phyloP scores from a whole-genome alignment of 78 protist species.

The Salpingoeca rosetta region DNA sequence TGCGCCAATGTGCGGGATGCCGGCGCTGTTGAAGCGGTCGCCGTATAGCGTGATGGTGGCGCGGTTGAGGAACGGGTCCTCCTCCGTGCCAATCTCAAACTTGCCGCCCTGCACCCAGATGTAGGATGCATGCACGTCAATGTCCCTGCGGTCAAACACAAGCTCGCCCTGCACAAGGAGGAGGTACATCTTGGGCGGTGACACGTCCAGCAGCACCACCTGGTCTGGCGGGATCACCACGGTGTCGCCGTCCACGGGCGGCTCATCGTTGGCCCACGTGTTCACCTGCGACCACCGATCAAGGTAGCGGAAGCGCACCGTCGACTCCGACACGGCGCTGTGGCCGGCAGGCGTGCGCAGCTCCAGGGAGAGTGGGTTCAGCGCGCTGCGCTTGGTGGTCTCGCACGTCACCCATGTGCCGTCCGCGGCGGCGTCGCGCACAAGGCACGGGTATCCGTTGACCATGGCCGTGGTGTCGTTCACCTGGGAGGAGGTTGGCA shows the following conservation, averaged over 20 bases:
- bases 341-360: neutral
- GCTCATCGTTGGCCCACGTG: neutral
- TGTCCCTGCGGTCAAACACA: neutral
- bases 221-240: neutral
- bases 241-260: constrained; percentile 5
- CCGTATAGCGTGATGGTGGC: constrained; percentile 9
- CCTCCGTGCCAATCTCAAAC: constrained; percentile 8
- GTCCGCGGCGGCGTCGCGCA: neutral
- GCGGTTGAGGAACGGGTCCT: neutral
- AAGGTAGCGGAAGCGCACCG: neutral
- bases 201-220: neutral
- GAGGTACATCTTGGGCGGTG: neutral
- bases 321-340: neutral
- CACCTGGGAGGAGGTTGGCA: neutral
- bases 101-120: neutral
- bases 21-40: neutral
- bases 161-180: constrained; percentile 1
- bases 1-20: neutral
- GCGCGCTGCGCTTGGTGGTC: neutral
- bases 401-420: neutral
- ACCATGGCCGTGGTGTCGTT: neutral
- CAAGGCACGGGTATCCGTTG: neutral
- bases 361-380: neutral
- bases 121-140: neutral
- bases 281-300: neutral